These are phyloP conservation scores for Quillaja saponaria DNA, from an alignment of 306 rosid species.

Conservation along the genomic window DNA sequence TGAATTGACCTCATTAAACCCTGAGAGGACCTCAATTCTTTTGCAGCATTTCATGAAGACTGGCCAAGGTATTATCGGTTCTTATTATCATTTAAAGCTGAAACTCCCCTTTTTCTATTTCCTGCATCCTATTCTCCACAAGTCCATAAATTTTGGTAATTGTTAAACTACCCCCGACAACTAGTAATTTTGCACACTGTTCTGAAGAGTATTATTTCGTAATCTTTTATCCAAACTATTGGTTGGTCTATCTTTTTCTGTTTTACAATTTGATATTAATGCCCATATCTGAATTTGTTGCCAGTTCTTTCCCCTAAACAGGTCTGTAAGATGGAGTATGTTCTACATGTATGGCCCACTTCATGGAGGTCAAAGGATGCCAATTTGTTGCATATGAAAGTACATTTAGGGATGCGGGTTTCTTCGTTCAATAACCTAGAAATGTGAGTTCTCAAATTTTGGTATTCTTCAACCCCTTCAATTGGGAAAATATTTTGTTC, in stretches of 20 bases:
- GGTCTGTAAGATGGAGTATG: slow-evolving; percentile 77
- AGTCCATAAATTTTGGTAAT: neutral
- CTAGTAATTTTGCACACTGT: too few relatives aligned
- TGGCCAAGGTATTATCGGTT: slow-evolving; percentile 62
- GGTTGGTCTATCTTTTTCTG: too few relatives aligned
- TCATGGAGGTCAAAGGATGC: slow-evolving; percentile 54
- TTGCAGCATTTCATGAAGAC: slow-evolving; percentile 68
- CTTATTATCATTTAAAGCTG: too few relatives aligned
- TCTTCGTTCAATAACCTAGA: slow-evolving; percentile 64
- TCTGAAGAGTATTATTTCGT: too few relatives aligned
- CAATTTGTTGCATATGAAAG: slow-evolving; percentile 38
- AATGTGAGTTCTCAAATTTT: slow-evolving; percentile 59
- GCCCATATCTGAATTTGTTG: slow-evolving; percentile 52
- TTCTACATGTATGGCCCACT: slow-evolving; percentile 60
- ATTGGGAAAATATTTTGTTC: slow-evolving; percentile 26
- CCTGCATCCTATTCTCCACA: slow-evolving; percentile 12
- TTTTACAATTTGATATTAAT: slow-evolving; percentile 29
- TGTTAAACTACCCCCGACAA: too few relatives aligned
- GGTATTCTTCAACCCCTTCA: neutral
- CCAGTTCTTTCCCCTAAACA: slow-evolving; percentile 87
- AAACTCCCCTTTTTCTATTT: too few relatives aligned
- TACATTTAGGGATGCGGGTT: slow-evolving; percentile 69
- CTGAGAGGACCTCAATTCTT: slow-evolving; percentile 74
- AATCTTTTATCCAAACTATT: too few relatives aligned
- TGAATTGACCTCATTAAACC: slow-evolving; percentile 74